These are phyloP conservation scores for Aspergillus pseudotamarii DNA, from an alignment of 2,329 filamentous ascomycete species.

Conservation along the genomic window DNA sequence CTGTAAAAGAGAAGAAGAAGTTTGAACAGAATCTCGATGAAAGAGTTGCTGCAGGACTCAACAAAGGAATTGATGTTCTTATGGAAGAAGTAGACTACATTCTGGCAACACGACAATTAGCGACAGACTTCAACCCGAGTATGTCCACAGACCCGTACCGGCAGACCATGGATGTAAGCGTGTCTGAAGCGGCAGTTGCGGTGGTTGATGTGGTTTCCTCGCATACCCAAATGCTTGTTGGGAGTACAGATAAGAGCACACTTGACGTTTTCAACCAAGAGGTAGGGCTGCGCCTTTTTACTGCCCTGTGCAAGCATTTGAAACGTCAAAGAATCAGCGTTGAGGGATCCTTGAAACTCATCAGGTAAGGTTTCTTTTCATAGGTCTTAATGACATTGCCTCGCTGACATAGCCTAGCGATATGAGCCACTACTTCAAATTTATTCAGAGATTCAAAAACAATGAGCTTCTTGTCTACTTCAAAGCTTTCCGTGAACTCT, in stretches of 20 bases:
- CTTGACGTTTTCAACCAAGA: conserved; percentile 98
- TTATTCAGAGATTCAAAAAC: conserved; percentile 80
- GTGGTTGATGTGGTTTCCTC: conserved; percentile 84
- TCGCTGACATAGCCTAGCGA: conserved; percentile 59
- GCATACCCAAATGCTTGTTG: conserved; percentile 89
- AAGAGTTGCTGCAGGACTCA: conserved; percentile 89
- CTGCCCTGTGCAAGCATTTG: conserved; percentile 91
- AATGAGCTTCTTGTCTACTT: conserved; percentile 86
- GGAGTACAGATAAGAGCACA: conserved; percentile 96
- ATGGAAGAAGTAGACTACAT: conserved; percentile 99
- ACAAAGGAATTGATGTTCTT: conserved; percentile 96
- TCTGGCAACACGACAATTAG: conserved; percentile 80
- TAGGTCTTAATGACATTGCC: not conserved
- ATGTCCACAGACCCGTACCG: conserved; percentile 37
- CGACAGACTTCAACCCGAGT: conserved; percentile 86
- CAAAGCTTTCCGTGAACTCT: conserved; percentile 84
- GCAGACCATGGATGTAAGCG: conserved; percentile 55
- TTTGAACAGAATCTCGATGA: conserved; percentile 99
- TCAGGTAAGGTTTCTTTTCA: conserved; percentile 56
- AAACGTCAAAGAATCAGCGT: conserved; percentile 93
- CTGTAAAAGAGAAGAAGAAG: conserved; percentile 92
- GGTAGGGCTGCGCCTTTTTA: conserved; percentile 89
- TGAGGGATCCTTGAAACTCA: conserved; percentile 86
- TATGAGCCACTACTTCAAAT: conserved; percentile 90
- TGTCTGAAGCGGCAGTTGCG: conserved; percentile 75